These are phyloP conservation scores for Saturnispora kantuleensis DNA, from an alignment of 805 yeast species.

Conservation along the genomic window DNA sequence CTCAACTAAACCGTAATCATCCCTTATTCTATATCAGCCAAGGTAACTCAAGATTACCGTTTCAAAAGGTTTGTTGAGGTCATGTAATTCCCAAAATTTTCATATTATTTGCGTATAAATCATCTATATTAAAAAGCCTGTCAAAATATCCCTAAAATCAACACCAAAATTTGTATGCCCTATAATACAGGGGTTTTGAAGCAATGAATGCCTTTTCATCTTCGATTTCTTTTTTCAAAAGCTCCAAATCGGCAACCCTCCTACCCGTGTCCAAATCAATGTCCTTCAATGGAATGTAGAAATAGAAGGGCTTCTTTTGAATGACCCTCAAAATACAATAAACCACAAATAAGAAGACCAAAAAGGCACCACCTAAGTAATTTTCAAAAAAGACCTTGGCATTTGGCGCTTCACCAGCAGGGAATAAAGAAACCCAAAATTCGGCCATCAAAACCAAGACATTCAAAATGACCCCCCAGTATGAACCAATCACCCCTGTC, in stretches of 20 bases:
- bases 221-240: constrained; percentile 41
- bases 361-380: constrained; percentile 51
- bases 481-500: constrained; percentile 55
- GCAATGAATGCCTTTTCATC: constrained; percentile 43
- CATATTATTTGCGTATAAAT: too few relatives aligned
- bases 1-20: too few relatives aligned
- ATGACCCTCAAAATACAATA: constrained; percentile 23
- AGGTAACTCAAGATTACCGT: too few relatives aligned
- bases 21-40: too few relatives aligned
- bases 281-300: constrained; percentile 34
- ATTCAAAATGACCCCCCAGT: constrained; percentile 46
- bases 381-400: constrained; percentile 49
- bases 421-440: constrained; percentile 70
- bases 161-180: constrained; percentile 48
- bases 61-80: too few relatives aligned
- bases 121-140: too few relatives aligned
- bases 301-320: constrained; percentile 31
- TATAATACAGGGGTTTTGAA: constrained; percentile 35
- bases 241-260: constrained; percentile 45
- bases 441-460: constrained; percentile 53
- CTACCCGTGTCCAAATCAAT: constrained; percentile 57
- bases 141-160: constrained; percentile 14
- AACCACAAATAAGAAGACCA: constrained; percentile 34
- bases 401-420: constrained; percentile 38
- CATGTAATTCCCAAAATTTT: too few relatives aligned